Conservation (phyloP, 164 flowering plant species). For the Liriodendron chinense region DNA sequence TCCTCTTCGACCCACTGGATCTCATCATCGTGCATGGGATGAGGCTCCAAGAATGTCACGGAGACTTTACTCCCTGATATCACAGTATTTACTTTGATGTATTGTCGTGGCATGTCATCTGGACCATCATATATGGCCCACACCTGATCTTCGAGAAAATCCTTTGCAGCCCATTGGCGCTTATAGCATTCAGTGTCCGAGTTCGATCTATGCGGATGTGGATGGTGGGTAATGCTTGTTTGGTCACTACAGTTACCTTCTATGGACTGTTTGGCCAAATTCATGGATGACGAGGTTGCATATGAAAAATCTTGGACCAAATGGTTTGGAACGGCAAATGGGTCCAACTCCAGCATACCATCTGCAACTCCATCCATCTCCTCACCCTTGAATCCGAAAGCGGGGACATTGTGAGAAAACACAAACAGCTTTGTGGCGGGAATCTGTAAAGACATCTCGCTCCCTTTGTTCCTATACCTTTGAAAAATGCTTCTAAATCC, state of each 20-base stretch:
- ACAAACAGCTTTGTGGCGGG: slow-evolving; percentile 26
- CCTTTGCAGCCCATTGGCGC: slow-evolving; percentile 20
- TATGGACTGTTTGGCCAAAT: not conserved
- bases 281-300: not conserved
- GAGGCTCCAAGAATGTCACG: slow-evolving; percentile 42
- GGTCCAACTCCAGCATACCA: slow-evolving; percentile 42
- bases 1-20: slow-evolving; percentile 26
- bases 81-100: slow-evolving; percentile 27
- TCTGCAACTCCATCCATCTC: slow-evolving; percentile 23
- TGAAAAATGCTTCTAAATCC: slow-evolving; percentile 30
- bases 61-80: slow-evolving; percentile 27
- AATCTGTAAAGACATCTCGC: slow-evolving; percentile 22
- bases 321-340: slow-evolving; percentile 25
- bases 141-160: slow-evolving; percentile 35
- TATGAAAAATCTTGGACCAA: not conserved
- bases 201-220: not conserved
- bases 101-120: slow-evolving; percentile 45
- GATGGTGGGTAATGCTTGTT: not conserved
- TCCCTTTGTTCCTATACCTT: slow-evolving; percentile 23
- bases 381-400: slow-evolving; percentile 29
- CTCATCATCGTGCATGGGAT: slow-evolving; percentile 25
- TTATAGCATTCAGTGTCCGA: slow-evolving; percentile 3
- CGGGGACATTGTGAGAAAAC: slow-evolving; percentile 44
- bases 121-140: slow-evolving; percentile 48
- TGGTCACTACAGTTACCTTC: slow-evolving; percentile 3